phyloP scores from a whole-genome alignment of 1,284 basidiomycete genomes.

The Microbotryum violaceum region DNA sequence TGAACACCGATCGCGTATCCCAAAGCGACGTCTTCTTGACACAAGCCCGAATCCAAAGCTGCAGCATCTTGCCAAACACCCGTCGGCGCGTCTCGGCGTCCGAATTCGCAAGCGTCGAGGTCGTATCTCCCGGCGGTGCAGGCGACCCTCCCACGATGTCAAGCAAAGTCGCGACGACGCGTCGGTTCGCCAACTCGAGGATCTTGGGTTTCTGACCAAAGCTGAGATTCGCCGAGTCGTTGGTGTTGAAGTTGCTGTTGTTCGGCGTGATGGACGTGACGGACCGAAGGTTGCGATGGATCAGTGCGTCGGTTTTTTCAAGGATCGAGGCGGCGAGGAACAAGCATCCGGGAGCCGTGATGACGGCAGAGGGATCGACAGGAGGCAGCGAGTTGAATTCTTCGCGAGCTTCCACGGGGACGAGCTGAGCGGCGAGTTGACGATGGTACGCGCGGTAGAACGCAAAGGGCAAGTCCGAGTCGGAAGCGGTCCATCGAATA shows the following conservation, averaged over 20 bases:
- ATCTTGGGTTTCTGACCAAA: slow-evolving; percentile 47
- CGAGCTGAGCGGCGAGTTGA: slow-evolving; percentile 45
- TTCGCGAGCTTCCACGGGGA: slow-evolving; percentile 35
- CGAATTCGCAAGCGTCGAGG: background rate
- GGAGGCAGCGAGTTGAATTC: slow-evolving; percentile 1
- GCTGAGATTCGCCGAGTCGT: slow-evolving; percentile 46
- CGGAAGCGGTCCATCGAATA: slow-evolving; percentile 40
- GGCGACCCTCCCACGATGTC: slow-evolving; percentile 42
- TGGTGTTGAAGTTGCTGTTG: slow-evolving; percentile 45
- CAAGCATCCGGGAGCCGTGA: slow-evolving; percentile 46
- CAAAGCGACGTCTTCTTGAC: slow-evolving; percentile 47
- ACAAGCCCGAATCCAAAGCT: slow-evolving; percentile 45
- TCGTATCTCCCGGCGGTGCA: background rate
- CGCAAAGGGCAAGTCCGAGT: slow-evolving; percentile 49
- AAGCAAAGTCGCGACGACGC: slow-evolving; percentile 45
- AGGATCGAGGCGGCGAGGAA: slow-evolving; percentile 37
- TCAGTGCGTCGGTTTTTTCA: slow-evolving; percentile 37
- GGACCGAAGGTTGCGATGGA: slow-evolving; percentile 37
- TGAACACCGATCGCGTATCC: slow-evolving; percentile 47
- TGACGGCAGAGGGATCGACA: slow-evolving; percentile 39
- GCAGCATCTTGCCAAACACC: slow-evolving; percentile 45
- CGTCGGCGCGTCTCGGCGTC: slow-evolving; percentile 32
- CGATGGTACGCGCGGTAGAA: slow-evolving; percentile 50
- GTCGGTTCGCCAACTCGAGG: slow-evolving; percentile 47
- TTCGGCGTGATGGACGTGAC: slow-evolving; percentile 44